Conservation (phyloP, 331 rosid genomes). For the Saraca asoca region DNA sequence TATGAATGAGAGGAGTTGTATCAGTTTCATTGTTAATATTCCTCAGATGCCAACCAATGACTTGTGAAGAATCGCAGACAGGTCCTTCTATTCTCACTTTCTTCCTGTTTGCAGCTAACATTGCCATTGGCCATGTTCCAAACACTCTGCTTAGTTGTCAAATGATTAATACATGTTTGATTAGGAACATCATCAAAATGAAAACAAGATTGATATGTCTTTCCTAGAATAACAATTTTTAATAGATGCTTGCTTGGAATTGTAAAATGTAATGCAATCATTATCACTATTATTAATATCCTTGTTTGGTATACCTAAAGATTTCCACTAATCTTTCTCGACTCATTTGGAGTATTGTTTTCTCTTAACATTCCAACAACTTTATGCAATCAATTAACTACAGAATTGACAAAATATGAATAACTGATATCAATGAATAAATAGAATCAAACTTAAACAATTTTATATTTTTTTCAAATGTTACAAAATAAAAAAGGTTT, state of each 20-base stretch:
- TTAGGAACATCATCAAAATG: no score
- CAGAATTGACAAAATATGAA: no score
- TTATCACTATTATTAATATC: background rate
- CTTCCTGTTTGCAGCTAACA: constrained; percentile 60
- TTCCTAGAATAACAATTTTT: no score
- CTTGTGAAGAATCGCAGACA: constrained; percentile 84
- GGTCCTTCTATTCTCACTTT: constrained; percentile 87
- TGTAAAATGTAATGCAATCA: no score
- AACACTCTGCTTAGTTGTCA: constrained; percentile 57
- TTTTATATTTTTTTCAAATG: no score
- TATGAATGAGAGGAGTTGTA: constrained; percentile 59
- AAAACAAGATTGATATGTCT: no score
- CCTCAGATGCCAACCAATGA: constrained; percentile 85
- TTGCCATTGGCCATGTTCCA: constrained; percentile 95
- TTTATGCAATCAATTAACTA: no score
- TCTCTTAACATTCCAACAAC: constrained; percentile 4
- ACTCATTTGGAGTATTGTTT: background rate
- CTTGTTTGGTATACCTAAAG: constrained; percentile 31
- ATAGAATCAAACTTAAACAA: no score
- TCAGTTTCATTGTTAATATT: constrained; percentile 67
- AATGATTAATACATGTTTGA: background rate
- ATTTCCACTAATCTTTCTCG: background rate
- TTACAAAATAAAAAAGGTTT: no score
- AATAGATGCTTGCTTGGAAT: no score
- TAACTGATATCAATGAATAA: no score